Conservation (phyloP, 1,284 basidiomycete genomes). For the Leccinum subatratum region DNA sequence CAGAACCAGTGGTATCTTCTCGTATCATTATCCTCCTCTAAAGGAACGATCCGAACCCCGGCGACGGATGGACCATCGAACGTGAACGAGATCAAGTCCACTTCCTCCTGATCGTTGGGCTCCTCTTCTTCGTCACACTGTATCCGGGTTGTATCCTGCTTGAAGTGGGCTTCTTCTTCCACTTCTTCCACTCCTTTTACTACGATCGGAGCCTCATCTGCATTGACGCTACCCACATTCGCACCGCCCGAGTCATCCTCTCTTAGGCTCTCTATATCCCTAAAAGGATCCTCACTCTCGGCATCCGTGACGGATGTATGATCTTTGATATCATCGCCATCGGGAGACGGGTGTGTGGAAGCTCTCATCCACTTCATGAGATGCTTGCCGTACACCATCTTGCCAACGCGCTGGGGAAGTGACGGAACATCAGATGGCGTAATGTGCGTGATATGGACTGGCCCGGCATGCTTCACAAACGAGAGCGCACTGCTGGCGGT, state of each 20-base stretch:
- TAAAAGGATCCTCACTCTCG: conserved; percentile 79
- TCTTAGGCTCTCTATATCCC: conserved; percentile 77
- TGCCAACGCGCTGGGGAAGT: conserved; percentile 73
- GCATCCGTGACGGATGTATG: conserved; percentile 42
- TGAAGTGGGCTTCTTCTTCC: conserved; percentile 33
- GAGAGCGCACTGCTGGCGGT: conserved; percentile 69
- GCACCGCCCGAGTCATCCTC: conserved; percentile 47
- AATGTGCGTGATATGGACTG: conserved; percentile 71
- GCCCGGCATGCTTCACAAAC: conserved; percentile 79
- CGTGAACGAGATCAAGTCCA: conserved; percentile 65
- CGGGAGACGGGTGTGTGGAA: conserved; percentile 35
- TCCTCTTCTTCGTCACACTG: conserved; percentile 44
- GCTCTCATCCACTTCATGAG: conserved; percentile 82
- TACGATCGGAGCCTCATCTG: conserved; percentile 13
- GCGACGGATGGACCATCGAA: conserved; percentile 57
- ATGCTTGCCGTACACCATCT: conserved; percentile 80
- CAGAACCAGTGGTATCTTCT: conserved; percentile 42
- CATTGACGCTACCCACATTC: conserved; percentile 9
- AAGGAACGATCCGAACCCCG: conserved; percentile 42
- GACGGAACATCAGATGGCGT: conserved; percentile 73
- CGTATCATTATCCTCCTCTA: conserved; percentile 38
- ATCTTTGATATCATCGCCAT: conserved; percentile 38
- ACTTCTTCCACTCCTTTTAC: conserved; percentile 25
- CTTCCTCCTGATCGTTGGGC: conserved; percentile 56
- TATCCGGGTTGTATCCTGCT: conserved; percentile 45